Percentiles rank a stretch among this genome's conserved stretches.
Evolutionary conservation across 176 grass and related monocot genomes (phyloP).

Genomic region (Stipa capillata): DNA sequence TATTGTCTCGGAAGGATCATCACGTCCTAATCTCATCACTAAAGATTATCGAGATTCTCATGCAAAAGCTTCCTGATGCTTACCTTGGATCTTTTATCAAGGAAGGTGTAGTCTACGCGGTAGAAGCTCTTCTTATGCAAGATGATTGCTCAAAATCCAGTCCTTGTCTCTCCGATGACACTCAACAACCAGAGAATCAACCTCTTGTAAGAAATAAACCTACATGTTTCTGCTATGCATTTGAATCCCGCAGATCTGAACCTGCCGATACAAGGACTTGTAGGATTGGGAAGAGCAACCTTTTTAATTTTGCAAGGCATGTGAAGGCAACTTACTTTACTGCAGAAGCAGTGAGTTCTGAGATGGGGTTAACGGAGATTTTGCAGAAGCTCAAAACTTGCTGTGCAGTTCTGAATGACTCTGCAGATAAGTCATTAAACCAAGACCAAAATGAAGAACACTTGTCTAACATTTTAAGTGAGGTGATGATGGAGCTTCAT

Average conservation of each 20-base stretch:
- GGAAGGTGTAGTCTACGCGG: slow-evolving; percentile 83
- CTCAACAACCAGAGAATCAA: slow-evolving; percentile 39
- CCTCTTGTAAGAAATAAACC: slow-evolving; percentile 41
- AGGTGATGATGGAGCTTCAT: slow-evolving; percentile 92
- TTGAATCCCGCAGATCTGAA: slow-evolving; percentile 43
- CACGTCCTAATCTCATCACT: slow-evolving; percentile 73
- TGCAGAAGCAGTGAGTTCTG: slow-evolving; percentile 54
- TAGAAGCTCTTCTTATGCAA: slow-evolving; percentile 70
- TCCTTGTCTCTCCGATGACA: slow-evolving; percentile 18
- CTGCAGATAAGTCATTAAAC: slow-evolving; percentile 39
- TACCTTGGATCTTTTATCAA: slow-evolving; percentile 95
- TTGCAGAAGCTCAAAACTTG: slow-evolving; percentile 81
- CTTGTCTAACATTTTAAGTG: slow-evolving; percentile 64
- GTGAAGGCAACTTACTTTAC: slow-evolving; percentile 74
- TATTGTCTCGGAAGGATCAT: slow-evolving; percentile 85
- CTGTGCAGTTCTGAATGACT: slow-evolving; percentile 75
- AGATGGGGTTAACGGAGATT: slow-evolving; percentile 67
- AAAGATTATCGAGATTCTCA: slow-evolving; percentile 87
- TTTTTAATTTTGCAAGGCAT: slow-evolving; percentile 58
- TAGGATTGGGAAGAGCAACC: slow-evolving; percentile 42
- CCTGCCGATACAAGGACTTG: slow-evolving; percentile 52
- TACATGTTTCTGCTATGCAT: slow-evolving; percentile 87
- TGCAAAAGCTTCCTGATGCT: slow-evolving; percentile 93
- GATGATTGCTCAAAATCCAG: slow-evolving; percentile 45
- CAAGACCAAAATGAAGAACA: slow-evolving; percentile 60